Evolutionary conservation across 2,329 filamentous ascomycete species (phyloP).

Genomic region (Zymoseptoria crescenta): DNA sequence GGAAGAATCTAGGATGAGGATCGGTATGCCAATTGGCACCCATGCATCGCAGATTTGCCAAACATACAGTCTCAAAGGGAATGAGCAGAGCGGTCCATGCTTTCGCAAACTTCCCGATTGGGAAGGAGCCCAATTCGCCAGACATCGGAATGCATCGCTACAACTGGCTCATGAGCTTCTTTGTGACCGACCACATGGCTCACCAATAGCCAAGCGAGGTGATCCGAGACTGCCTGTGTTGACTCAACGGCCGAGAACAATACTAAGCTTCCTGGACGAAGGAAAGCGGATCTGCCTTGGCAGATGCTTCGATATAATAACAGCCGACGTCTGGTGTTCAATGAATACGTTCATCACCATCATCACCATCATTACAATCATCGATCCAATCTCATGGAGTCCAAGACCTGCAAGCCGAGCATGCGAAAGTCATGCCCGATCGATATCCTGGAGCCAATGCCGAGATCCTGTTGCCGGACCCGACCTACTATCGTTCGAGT

Average conservation of each 20-base stretch:
- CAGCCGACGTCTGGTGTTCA: background rate
- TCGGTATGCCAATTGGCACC: background rate
- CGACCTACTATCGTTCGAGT: background rate
- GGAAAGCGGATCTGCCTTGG: background rate
- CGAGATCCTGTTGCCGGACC: background rate
- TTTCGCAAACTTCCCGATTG: background rate
- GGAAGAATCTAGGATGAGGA: background rate
- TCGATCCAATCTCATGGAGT: background rate
- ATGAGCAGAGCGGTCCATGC: background rate
- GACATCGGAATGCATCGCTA: background rate
- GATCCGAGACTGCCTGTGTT: too few relatives aligned
- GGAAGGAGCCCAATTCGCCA: background rate
- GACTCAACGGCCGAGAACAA: background rate
- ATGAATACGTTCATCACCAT: background rate
- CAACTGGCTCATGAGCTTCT: background rate
- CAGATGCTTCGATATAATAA: background rate
- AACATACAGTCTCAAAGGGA: background rate
- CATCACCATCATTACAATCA: background rate
- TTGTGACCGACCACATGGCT: background rate
- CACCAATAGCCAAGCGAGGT: too few relatives aligned
- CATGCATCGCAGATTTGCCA: background rate
- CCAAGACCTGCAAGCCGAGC: background rate
- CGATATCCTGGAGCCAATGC: background rate
- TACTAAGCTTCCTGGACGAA: background rate
- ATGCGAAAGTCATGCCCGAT: background rate